Evolutionary conservation across 306 rosid genomes (phyloP).

Genomic region (Alnus rubra): DNA sequence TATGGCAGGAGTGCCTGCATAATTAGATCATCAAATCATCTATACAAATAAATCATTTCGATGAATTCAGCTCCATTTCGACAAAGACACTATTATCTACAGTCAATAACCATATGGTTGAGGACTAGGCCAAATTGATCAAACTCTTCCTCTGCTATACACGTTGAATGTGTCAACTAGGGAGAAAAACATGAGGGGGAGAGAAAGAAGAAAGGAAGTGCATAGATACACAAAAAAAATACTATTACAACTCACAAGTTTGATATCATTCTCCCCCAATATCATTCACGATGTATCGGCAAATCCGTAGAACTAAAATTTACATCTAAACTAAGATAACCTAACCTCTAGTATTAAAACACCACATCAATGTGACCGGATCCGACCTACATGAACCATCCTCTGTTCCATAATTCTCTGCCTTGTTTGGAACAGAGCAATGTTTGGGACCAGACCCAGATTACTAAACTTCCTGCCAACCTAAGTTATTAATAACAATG

Average conservation of each 20-base stretch:
- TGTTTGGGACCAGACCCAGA: neutral
- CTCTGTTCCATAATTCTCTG: neutral
- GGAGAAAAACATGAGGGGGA: neutral
- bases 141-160: conserved; percentile 14
- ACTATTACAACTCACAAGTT: neutral
- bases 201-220: neutral
- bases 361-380: conserved; percentile 12
- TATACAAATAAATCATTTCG: neutral
- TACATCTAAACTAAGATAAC: neutral
- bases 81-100: neutral
- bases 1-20: conserved; percentile 63
- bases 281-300: conserved; percentile 6
- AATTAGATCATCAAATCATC: conserved; percentile 1
- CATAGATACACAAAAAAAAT: neutral
- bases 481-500: neutral
- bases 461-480: neutral
- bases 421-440: neutral
- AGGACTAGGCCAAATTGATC: neutral
- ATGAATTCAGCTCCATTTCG: neutral
- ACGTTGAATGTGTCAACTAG: neutral
- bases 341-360: neutral
- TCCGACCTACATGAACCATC: neutral
- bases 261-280: neutral
- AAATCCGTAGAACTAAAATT: neutral
- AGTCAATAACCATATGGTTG: neutral